Evolutionary conservation across 2,329 filamentous ascomycete species (phyloP).

Genomic region (Claviceps fusiformis): DNA sequence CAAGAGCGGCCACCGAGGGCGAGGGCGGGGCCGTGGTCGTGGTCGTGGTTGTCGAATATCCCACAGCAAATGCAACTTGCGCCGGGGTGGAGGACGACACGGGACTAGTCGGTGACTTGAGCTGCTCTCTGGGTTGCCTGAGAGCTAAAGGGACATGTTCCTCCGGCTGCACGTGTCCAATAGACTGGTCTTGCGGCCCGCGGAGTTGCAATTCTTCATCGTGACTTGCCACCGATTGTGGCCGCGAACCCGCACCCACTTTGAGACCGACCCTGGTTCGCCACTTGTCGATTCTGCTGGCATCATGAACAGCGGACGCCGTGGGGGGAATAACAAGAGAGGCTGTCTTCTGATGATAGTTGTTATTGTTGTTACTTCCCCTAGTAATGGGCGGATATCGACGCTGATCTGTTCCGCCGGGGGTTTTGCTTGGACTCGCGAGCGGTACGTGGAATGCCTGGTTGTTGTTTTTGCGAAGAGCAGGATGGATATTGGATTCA

Average conservation of each 20-base stretch:
- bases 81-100: not conserved
- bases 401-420: constrained; percentile 15
- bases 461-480: constrained; percentile 18
- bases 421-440: not conserved
- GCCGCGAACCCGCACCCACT: constrained; percentile 1
- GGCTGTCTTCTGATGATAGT: constrained; percentile 13
- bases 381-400: constrained; percentile 25
- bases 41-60: not conserved
- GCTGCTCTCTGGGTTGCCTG: not conserved
- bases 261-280: constrained; percentile 15
- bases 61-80: constrained; percentile 1
- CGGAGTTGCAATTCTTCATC: not conserved
- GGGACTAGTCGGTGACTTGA: not conserved
- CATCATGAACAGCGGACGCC: constrained; percentile 16
- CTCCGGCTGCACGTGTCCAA: not conserved
- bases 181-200: not conserved
- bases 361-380: no score
- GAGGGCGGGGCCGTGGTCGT: no score
- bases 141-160: not conserved
- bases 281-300: constrained; percentile 21
- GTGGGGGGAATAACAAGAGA: constrained; percentile 15
- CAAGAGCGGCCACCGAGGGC: not conserved
- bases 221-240: not conserved
- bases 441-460: constrained; percentile 12
- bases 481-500: constrained; percentile 20